Conservation (phyloP, 2,329 filamentous ascomycete genomes). For the Nigrospora osmanthi region DNA sequence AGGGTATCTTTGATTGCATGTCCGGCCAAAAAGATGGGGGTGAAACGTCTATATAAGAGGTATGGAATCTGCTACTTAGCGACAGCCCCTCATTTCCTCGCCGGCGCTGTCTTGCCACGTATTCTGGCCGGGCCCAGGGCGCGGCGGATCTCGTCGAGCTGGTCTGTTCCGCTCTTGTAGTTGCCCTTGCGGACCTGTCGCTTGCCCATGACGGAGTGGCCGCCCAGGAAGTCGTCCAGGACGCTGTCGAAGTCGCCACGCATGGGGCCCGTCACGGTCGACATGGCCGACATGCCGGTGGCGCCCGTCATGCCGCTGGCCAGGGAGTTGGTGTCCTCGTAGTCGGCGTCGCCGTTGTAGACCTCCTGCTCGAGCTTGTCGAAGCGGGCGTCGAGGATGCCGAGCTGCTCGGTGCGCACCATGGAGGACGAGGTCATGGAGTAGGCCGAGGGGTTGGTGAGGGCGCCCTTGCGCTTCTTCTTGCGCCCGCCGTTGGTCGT, state of each 20-base stretch:
- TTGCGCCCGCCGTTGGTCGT: conserved; percentile 71
- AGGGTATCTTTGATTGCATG: no score
- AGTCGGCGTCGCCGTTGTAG: conserved; percentile 37
- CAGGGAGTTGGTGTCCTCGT: conserved; percentile 45
- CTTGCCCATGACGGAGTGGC: conserved; percentile 64
- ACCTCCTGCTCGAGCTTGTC: conserved; percentile 75
- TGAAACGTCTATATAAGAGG: no score
- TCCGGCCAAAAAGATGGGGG: no score
- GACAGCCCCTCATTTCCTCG: background rate
- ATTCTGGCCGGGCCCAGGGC: conserved; percentile 72
- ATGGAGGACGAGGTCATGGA: conserved; percentile 89
- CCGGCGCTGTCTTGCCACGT: conserved; percentile 11
- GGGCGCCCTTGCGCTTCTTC: conserved; percentile 93
- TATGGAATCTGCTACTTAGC: no score
- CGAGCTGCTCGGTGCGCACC: conserved; percentile 79
- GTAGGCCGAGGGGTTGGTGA: conserved; percentile 80
- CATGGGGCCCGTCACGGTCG: conserved; percentile 60
- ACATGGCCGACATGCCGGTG: conserved; percentile 24
- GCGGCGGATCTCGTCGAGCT: conserved; percentile 82
- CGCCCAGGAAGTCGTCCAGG: conserved; percentile 86
- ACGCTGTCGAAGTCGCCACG: conserved; percentile 79
- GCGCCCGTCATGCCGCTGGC: conserved; percentile 48
- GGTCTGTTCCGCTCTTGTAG: conserved; percentile 72
- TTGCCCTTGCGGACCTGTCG: conserved; percentile 72
- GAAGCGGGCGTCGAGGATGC: conserved; percentile 80